phyloP scores from a whole-genome alignment of 1,284 basidiomycete species.

The Rhodotorula sp. region DNA sequence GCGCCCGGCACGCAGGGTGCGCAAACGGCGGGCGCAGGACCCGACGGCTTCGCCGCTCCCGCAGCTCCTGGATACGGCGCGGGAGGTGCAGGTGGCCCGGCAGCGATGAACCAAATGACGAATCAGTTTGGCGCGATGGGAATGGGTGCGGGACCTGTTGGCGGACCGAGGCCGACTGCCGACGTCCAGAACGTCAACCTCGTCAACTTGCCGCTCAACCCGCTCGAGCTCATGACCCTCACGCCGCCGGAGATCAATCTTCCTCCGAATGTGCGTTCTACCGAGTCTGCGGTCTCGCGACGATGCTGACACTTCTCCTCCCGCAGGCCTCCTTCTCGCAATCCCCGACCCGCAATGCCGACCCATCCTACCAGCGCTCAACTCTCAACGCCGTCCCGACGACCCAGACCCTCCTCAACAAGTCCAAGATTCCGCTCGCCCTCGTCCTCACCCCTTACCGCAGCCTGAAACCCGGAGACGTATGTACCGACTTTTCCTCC shows the following conservation, averaged over 20 bases:
- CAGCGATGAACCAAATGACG: constrained; percentile 62
- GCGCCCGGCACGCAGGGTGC: constrained; percentile 1
- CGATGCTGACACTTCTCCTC: background rate
- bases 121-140: constrained; percentile 88
- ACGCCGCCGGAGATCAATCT: constrained; percentile 86
- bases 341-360: constrained; percentile 76
- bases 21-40: background rate
- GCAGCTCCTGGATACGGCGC: background rate
- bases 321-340: constrained; percentile 67
- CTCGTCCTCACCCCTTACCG: constrained; percentile 91
- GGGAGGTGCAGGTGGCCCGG: background rate
- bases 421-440: constrained; percentile 89
- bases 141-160: constrained; percentile 49
- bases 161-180: constrained; percentile 4
- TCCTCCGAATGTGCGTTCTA: constrained; percentile 63
- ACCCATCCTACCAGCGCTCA: constrained; percentile 87
- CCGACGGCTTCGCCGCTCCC: background rate
- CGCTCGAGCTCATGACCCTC: constrained; percentile 67
- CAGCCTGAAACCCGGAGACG: constrained; percentile 59
- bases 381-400: constrained; percentile 92
- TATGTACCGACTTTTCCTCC: constrained; percentile 30
- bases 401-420: constrained; percentile 83
- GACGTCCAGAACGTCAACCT: constrained; percentile 59
- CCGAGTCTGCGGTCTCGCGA: background rate
- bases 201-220: constrained; percentile 84